Conservation (phyloP, 768 basidiomycete genomes). For the Boletus speciosus region DNA sequence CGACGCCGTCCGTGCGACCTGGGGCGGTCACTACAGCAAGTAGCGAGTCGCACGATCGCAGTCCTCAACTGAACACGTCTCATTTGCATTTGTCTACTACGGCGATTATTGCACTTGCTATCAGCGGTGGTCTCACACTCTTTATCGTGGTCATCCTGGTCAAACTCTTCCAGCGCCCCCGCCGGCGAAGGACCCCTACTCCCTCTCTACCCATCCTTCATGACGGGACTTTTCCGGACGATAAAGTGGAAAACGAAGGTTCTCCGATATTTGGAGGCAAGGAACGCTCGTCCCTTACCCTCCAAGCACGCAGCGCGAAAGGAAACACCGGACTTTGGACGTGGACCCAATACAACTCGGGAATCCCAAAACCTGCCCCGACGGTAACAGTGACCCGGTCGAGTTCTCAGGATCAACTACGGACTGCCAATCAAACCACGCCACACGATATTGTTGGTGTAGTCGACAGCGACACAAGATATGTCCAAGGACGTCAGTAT, state of each 20-base stretch:
- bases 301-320: slow-evolving; percentile 30
- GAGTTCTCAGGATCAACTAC: slow-evolving; percentile 15
- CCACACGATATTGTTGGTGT: slow-evolving; percentile 5
- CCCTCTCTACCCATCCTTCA: slow-evolving; percentile 74
- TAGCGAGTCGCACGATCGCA: background rate
- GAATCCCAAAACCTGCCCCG: slow-evolving; percentile 28
- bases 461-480: slow-evolving; percentile 9
- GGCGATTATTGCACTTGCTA: slow-evolving; percentile 49
- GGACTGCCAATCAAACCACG: slow-evolving; percentile 6
- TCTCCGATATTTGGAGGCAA: slow-evolving; percentile 80
- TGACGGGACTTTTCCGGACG: slow-evolving; percentile 47
- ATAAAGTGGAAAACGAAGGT: slow-evolving; percentile 47
- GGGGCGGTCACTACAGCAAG: background rate
- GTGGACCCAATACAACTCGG: slow-evolving; percentile 54
- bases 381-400: slow-evolving; percentile 23
- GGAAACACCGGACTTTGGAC: slow-evolving; percentile 47
- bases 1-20: slow-evolving; percentile 7
- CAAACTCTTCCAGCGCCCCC: slow-evolving; percentile 48
- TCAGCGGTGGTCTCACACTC: slow-evolving; percentile 49
- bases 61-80: slow-evolving; percentile 13
- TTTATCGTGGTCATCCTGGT: slow-evolving; percentile 46
- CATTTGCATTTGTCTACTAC: slow-evolving; percentile 47
- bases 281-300: slow-evolving; percentile 47
- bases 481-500: slow-evolving; percentile 15
- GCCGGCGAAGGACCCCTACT: slow-evolving; percentile 52